A percentile compares a stretch with the other conserved stretches of the same genome.
phyloP scores from a whole-genome alignment of 768 basidiomycete genomes.

The Filobasidium wieringae region DNA sequence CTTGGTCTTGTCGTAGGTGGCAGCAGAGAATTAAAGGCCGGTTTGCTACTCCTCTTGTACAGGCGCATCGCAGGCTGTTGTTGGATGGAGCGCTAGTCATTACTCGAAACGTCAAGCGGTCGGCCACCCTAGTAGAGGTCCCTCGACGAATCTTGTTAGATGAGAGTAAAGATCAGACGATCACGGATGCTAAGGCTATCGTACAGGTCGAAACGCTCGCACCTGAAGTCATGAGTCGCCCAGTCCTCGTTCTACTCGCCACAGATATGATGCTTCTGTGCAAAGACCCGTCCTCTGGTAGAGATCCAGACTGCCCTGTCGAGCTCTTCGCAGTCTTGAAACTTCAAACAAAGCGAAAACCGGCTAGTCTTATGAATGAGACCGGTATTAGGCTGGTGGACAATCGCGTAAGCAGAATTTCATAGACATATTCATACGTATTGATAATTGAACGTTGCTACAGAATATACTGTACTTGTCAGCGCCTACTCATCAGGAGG shows the following conservation, averaged over 20 bases:
- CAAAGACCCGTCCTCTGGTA: constrained; percentile 69
- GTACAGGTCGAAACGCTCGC: constrained; percentile 84
- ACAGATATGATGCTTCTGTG: constrained; percentile 88
- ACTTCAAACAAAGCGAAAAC: constrained; percentile 86
- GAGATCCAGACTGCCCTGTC: constrained; percentile 59
- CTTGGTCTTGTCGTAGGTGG: constrained; percentile 16
- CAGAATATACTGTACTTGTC: constrained; percentile 15
- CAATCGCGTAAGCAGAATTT: constrained; percentile 29
- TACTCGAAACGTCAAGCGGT: constrained; percentile 82
- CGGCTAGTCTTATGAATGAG: constrained; percentile 78
- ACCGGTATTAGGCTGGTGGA: constrained; percentile 43
- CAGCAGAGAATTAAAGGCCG: constrained; percentile 66
- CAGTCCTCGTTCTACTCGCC: constrained; percentile 66
- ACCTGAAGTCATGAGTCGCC: constrained; percentile 68
- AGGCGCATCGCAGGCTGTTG: constrained; percentile 88
- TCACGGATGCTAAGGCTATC: constrained; percentile 53
- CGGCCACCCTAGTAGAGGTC: constrained; percentile 66
- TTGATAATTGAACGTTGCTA: neutral
- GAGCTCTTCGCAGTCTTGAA: constrained; percentile 95
- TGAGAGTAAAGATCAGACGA: constrained; percentile 24
- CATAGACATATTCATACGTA: neutral
- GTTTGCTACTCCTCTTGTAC: constrained; percentile 94
- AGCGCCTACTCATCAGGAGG: constrained; percentile 9
- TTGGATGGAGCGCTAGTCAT: constrained; percentile 79
- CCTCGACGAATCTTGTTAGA: constrained; percentile 12